These are phyloP conservation scores for Meyerozyma guilliermondii DNA, from an alignment of 1,139 yeast genomes.

Conservation along the genomic window DNA sequence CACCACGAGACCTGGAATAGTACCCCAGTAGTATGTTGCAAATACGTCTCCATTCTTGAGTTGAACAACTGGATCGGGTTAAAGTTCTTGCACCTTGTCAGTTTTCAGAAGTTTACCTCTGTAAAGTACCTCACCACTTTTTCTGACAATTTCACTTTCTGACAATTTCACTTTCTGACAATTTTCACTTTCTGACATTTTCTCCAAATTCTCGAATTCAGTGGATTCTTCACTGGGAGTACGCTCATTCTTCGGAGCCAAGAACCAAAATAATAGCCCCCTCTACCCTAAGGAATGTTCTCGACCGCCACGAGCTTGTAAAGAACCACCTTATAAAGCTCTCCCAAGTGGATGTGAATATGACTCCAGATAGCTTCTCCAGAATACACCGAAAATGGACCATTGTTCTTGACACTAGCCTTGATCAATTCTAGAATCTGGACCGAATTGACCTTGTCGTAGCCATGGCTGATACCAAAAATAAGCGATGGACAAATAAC, in stretches of 20 bases:
- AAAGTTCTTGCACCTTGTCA: conserved; percentile 14
- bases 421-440: conserved; percentile 28
- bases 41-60: conserved; percentile 11
- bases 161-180: too few species aligned
- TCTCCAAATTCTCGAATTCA: conserved; percentile 27
- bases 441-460: conserved; percentile 23
- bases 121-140: conserved; percentile 16
- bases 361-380: conserved; percentile 35
- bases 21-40: conserved; percentile 25
- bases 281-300: conserved; percentile 22
- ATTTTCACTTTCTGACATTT: too few species aligned
- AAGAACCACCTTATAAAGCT: conserved; percentile 22
- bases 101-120: conserved; percentile 12
- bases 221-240: conserved; percentile 14
- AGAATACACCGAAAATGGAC: conserved; percentile 24
- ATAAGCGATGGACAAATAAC: conserved; percentile 22
- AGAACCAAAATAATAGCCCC: conserved; percentile 36
- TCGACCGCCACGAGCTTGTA: conserved; percentile 16
- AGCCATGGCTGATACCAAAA: conserved; percentile 27
- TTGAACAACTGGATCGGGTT: conserved; percentile 12
- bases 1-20: conserved; percentile 26
- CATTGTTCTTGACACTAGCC: conserved; percentile 17
- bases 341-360: conserved; percentile 31
- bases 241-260: conserved; percentile 11
- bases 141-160: too few species aligned